These are phyloP conservation scores for Chrysanthemum makinoi DNA, from an alignment of 129 eudicot genomes.

Conservation along the genomic window DNA sequence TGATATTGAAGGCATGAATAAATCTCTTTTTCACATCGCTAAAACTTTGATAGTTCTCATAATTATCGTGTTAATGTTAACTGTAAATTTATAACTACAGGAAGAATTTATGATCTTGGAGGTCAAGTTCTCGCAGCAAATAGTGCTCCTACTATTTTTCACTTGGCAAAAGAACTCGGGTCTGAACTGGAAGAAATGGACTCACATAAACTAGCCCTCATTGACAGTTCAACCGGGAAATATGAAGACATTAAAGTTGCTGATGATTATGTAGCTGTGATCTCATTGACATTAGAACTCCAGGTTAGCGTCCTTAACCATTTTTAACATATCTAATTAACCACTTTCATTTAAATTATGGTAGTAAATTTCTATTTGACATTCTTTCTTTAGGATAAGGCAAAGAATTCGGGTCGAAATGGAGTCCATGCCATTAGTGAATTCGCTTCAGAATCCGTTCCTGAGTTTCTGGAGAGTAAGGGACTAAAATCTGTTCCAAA, in stretches of 20 bases:
- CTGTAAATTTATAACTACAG: slow-evolving; percentile 30
- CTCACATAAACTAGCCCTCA: slow-evolving; percentile 68
- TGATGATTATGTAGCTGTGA: slow-evolving; percentile 75
- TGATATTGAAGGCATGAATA: slow-evolving; percentile 61
- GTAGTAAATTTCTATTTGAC: not conserved
- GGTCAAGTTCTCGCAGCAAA: slow-evolving; percentile 90
- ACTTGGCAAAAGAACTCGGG: slow-evolving; percentile 68
- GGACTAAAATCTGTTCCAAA: slow-evolving; percentile 67
- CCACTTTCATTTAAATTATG: not conserved
- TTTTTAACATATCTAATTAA: not conserved
- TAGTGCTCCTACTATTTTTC: slow-evolving; percentile 74
- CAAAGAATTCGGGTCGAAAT: slow-evolving; percentile 60
- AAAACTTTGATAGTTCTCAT: not conserved
- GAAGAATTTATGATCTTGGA: slow-evolving; percentile 82
- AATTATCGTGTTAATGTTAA: not conserved
- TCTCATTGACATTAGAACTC: slow-evolving; percentile 70
- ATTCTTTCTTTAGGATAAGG: slow-evolving; percentile 54
- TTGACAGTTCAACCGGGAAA: slow-evolving; percentile 63
- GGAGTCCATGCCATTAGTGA: slow-evolving; percentile 79
- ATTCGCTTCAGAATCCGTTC: slow-evolving; percentile 59
- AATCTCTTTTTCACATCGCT: slow-evolving; percentile 13
- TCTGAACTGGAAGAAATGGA: slow-evolving; percentile 65
- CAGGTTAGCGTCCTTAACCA: slow-evolving; percentile 44
- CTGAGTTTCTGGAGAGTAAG: slow-evolving; percentile 54
- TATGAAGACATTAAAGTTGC: slow-evolving; percentile 68